These are phyloP conservation scores for Solanum chmielewskii DNA, from an alignment of 257 asterid species.

Conservation along the genomic window DNA sequence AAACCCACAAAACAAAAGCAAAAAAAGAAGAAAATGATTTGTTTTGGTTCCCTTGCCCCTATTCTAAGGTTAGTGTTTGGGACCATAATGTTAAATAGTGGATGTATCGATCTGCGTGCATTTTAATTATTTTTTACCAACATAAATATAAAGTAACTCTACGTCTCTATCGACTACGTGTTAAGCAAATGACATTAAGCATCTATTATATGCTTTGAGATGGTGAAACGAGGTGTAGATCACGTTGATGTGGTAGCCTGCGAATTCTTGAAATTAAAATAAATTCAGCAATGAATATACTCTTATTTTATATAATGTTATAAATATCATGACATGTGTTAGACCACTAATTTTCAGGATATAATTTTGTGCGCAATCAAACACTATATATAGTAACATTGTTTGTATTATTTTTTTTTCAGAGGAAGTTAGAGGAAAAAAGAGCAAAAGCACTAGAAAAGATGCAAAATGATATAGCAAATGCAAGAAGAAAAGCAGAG, in stretches of 20 bases:
- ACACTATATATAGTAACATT: not conserved
- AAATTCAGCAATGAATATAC: not conserved
- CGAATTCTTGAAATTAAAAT: too few relatives aligned
- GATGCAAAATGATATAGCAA: constrained; percentile 85
- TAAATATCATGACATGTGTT: not conserved
- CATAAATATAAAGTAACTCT: not conserved
- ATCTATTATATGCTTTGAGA: not conserved
- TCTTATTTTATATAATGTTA: too few relatives aligned
- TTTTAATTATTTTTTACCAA: not conserved
- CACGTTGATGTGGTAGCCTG: not conserved
- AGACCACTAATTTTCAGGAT: not conserved
- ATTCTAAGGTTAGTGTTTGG: not conserved
- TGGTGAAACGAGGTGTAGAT: not conserved
- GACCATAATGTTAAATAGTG: not conserved
- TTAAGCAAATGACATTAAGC: not conserved
- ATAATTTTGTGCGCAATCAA: not conserved
- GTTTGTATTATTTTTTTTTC: not conserved
- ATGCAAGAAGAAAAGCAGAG: constrained; percentile 88
- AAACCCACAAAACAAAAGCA: not conserved
- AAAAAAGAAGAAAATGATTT: not conserved
- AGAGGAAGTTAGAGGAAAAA: constrained; percentile 93
- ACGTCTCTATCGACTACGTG: not conserved
- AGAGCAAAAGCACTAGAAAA: constrained; percentile 78
- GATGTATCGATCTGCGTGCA: accelerated
- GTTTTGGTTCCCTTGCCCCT: not conserved